These are phyloP conservation scores for Hysterangium stoloniferum DNA, from an alignment of 768 basidiomycete species.

Conservation along the genomic window DNA sequence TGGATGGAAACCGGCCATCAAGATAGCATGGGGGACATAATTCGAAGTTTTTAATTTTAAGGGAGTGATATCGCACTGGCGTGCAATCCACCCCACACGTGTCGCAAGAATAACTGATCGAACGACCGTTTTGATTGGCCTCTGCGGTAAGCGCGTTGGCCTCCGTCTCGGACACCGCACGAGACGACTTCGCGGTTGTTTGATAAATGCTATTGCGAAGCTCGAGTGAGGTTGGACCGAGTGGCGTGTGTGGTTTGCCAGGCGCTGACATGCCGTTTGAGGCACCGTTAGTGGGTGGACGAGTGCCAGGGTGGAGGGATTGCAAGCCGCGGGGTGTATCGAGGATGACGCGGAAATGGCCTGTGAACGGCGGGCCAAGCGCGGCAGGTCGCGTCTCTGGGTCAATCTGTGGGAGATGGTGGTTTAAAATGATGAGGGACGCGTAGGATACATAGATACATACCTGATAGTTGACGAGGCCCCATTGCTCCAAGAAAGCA, in stretches of 20 bases:
- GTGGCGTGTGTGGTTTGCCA: constrained; percentile 22
- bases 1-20: constrained; percentile 92
- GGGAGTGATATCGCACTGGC: constrained; percentile 77
- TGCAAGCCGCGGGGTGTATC: constrained; percentile 95
- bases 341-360: constrained; percentile 95
- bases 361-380: constrained; percentile 94
- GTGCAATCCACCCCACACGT: constrained; percentile 96
- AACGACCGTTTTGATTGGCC: constrained; percentile 34
- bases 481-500: constrained; percentile 98
- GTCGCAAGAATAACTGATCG: constrained; percentile 68
- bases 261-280: constrained; percentile 23
- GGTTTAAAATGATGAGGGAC: constrained; percentile 9
- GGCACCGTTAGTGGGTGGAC: constrained; percentile 46
- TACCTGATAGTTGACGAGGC: constrained; percentile 97
- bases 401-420: constrained; percentile 69
- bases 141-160: constrained; percentile 50
- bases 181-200: constrained; percentile 77
- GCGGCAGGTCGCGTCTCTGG: constrained; percentile 92
- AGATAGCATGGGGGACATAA: constrained; percentile 91
- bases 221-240: constrained; percentile 69
- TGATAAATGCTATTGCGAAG: constrained; percentile 84
- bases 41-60: constrained; percentile 88
- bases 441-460: constrained; percentile 18
- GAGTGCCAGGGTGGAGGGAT: constrained; percentile 81
- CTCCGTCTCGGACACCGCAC: constrained; percentile 57